phyloP scores from a whole-genome alignment of 169 alveolate genomes.

The Babesia ovata region DNA sequence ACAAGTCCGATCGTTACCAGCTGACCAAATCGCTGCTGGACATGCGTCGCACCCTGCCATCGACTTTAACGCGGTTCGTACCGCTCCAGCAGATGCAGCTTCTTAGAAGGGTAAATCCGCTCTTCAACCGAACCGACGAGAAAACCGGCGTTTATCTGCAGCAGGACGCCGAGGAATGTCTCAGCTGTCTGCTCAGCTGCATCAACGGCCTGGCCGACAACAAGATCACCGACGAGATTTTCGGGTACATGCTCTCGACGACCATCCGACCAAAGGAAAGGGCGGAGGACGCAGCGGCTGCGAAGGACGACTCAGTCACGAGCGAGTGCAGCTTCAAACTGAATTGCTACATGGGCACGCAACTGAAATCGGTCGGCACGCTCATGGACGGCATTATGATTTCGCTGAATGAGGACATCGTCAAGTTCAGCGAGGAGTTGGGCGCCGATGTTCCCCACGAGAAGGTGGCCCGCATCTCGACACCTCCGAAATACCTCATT shows the following conservation, averaged over 20 bases:
- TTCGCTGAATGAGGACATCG: constrained; percentile 86
- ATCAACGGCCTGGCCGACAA: constrained; percentile 35
- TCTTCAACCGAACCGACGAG: constrained; percentile 61
- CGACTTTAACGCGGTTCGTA: constrained; percentile 53
- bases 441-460: constrained; percentile 84
- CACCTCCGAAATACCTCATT: constrained; percentile 90
- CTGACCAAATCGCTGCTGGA: constrained; percentile 67
- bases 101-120: constrained; percentile 51
- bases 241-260: constrained; percentile 47
- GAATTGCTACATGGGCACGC: constrained; percentile 86
- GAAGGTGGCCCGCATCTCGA: constrained; percentile 83
- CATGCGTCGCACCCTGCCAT: constrained; percentile 66
- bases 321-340: constrained; percentile 39
- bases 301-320: background rate
- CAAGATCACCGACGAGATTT: constrained; percentile 34
- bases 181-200: constrained; percentile 37
- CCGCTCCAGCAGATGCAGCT: constrained; percentile 55
- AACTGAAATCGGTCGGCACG: constrained; percentile 84
- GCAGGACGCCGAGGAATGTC: constrained; percentile 91
- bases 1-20: constrained; percentile 31
- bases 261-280: constrained; percentile 23
- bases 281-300: background rate
- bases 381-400: constrained; percentile 89
- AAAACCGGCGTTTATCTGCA: constrained; percentile 75
- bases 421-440: constrained; percentile 80